phyloP scores from a whole-genome alignment of 495 filamentous ascomycete genomes.

The Penicillium odoratum region DNA sequence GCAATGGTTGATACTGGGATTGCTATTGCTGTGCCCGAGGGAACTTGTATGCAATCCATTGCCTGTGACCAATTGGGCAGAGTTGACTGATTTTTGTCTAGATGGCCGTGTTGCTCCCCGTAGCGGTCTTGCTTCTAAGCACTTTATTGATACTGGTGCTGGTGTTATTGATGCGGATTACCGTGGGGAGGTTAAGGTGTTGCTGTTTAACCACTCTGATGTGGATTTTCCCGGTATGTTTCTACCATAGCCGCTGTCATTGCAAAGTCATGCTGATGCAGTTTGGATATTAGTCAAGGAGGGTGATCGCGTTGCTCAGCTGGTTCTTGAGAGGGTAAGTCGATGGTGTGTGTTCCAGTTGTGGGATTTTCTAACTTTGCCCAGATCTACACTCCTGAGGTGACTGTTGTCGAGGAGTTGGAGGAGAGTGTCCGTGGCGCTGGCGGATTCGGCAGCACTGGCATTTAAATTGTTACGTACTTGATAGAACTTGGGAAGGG shows the following conservation, averaged over 20 bases:
- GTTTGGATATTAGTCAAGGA: conserved; percentile 56
- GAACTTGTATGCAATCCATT: conserved; percentile 65
- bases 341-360: background rate
- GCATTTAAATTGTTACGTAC: conserved; percentile 31
- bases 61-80: background rate
- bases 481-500: background rate
- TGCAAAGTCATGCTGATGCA: background rate
- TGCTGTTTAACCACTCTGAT: conserved; percentile 90
- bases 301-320: conserved; percentile 89
- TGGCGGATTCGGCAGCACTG: conserved; percentile 94
- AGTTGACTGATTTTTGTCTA: conserved; percentile 30
- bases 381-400: conserved; percentile 85
- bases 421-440: conserved; percentile 88
- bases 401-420: conserved; percentile 80
- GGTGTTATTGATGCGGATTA: conserved; percentile 98
- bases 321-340: conserved; percentile 78
- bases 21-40: conserved; percentile 80
- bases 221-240: conserved; percentile 64
- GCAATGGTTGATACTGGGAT: conserved; percentile 87
- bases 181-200: conserved; percentile 86
- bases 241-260: background rate
- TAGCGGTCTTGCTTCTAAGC: conserved; percentile 86
- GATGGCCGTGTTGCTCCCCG: conserved; percentile 92
- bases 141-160: conserved; percentile 92
- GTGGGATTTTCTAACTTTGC: conserved; percentile 4